Conservation (phyloP, 345 rosid genomes). For the Populus nigra region DNA sequence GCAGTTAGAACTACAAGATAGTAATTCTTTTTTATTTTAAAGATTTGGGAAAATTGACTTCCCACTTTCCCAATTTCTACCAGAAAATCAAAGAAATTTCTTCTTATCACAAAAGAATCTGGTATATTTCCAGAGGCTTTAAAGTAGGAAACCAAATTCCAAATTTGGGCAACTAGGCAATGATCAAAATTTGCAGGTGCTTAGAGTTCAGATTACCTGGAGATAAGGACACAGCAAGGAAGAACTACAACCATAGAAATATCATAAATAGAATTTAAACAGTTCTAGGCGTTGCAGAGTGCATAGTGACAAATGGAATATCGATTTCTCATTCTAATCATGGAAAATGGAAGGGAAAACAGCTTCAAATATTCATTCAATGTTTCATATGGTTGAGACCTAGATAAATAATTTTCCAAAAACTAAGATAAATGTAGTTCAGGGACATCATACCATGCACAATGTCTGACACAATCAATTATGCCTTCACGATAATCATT, state of each 20-base stretch:
- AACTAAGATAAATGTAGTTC: conserved; percentile 2
- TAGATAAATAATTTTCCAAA: conserved; percentile 11
- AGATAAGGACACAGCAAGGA: neutral
- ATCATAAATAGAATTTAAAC: neutral
- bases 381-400: neutral
- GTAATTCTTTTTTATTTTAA: neutral
- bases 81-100: neutral
- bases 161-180: neutral
- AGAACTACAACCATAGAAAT: neutral
- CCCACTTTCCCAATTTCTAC: neutral
- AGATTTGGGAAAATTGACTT: neutral
- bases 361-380: neutral
- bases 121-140: neutral
- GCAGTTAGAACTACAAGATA: neutral
- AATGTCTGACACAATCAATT: conserved; percentile 80
- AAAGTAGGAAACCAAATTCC: neutral
- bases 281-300: neutral
- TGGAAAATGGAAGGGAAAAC: neutral
- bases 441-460: conserved; percentile 63
- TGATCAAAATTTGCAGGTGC: neutral
- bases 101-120: neutral
- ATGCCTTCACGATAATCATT: conserved; percentile 80
- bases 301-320: neutral
- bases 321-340: neutral
- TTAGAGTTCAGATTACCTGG: neutral